Percentiles rank a stretch among this genome's conserved stretches.
Evolutionary conservation across 2,329 filamentous ascomycete genomes (phyloP).

Genomic region (Fusarium sp.): DNA sequence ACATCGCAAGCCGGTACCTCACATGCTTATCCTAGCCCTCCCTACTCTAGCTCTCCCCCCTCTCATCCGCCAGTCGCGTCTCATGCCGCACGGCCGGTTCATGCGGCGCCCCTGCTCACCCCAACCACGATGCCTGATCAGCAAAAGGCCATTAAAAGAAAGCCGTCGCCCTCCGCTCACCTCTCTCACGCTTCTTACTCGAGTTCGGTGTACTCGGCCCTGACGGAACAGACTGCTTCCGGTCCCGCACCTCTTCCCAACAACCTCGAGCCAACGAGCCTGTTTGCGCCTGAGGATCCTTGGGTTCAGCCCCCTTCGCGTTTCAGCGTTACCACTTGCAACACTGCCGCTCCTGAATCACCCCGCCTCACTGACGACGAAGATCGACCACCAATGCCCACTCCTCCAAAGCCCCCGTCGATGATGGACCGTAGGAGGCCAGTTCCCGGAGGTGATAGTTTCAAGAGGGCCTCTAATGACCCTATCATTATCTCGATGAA

Average conservation of each 20-base stretch:
- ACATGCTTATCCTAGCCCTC: conserved; percentile 50
- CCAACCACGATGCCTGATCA: conserved; percentile 41
- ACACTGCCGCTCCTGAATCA: conserved; percentile 57
- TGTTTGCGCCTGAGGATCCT: conserved; percentile 47
- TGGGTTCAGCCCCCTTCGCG: conserved; percentile 68
- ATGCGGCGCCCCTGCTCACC: conserved; percentile 38
- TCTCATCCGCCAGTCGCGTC: conserved; percentile 22
- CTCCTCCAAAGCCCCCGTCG: conserved; percentile 29
- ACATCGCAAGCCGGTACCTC: conserved; percentile 27
- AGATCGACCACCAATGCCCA: conserved; percentile 41
- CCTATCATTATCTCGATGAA: conserved; percentile 48
- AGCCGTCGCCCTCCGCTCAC: conserved; percentile 54
- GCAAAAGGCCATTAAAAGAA: conserved; percentile 59
- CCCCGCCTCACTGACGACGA: conserved; percentile 43
- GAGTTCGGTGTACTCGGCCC: conserved; percentile 52
- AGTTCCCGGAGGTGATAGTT: conserved; percentile 38
- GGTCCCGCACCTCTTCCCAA: conserved; percentile 21
- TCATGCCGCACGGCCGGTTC: conserved; percentile 23
- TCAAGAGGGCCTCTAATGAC: conserved; percentile 34
- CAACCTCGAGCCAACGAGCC: conserved; percentile 24
- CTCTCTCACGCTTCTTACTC: conserved; percentile 48
- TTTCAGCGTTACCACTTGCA: conserved; percentile 74
- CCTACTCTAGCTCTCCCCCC: conserved; percentile 45
- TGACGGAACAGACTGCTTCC: conserved; percentile 40
- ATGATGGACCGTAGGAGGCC: neutral